Conservation (phyloP, 2,329 filamentous ascomycete species). For the Cladosporium halotolerans region DNA sequence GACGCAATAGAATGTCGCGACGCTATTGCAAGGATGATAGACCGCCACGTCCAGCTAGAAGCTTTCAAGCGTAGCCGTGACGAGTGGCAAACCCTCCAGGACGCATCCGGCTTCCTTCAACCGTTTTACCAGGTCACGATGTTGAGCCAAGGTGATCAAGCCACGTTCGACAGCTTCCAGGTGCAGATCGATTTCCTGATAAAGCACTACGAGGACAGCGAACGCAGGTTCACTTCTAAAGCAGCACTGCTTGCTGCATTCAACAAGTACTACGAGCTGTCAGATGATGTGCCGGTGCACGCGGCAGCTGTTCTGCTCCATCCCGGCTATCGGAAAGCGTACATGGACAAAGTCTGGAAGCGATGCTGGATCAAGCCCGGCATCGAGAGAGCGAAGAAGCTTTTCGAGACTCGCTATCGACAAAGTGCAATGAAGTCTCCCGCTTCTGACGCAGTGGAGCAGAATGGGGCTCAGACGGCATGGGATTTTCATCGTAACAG, state of each 20-base stretch:
- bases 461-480: background rate
- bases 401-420: background rate
- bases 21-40: background rate
- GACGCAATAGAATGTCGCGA: background rate
- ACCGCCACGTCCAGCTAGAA: background rate
- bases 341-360: background rate
- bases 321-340: background rate
- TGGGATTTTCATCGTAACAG: background rate
- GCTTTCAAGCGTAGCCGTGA: background rate
- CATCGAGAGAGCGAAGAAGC: background rate
- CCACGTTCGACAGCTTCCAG: background rate
- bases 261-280: background rate
- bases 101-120: background rate
- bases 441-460: background rate
- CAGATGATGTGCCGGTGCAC: background rate
- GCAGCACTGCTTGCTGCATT: background rate
- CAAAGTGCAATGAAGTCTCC: background rate
- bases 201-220: background rate
- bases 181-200: conserved; percentile 1
- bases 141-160: background rate
- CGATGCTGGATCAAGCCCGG: background rate
- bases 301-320: background rate
- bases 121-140: background rate
- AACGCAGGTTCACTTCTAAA: background rate
- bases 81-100: background rate